phyloP scores from a whole-genome alignment of 179 eudicot species.

The Beta lomatogona region DNA sequence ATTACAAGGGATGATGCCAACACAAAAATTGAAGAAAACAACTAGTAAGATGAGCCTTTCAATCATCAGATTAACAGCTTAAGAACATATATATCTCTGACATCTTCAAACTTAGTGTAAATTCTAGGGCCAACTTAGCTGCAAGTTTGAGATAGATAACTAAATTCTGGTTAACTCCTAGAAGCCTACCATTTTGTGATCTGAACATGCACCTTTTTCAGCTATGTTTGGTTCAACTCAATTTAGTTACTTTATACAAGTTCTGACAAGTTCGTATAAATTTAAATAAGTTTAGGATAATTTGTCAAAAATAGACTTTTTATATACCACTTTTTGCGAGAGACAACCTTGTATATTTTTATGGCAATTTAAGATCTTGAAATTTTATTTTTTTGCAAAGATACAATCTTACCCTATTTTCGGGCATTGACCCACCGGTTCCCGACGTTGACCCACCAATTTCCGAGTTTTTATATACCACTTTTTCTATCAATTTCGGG shows the following conservation, averaged over 20 bases:
- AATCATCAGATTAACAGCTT: constrained; percentile 10
- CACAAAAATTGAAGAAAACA: constrained; percentile 2
- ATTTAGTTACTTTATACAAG: not conserved
- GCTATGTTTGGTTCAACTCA: not conserved
- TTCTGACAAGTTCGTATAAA: not conserved
- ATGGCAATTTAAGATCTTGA: too few relatives aligned
- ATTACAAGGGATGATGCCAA: not conserved
- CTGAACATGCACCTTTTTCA: not conserved
- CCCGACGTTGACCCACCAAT: too few relatives aligned
- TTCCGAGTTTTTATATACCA: too few relatives aligned
- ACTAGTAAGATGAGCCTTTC: not conserved
- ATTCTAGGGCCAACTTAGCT: not conserved
- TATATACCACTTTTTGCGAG: too few relatives aligned
- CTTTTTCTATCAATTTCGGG: too few relatives aligned
- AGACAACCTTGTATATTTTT: too few relatives aligned
- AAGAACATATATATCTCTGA: not conserved
- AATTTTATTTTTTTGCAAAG: too few relatives aligned
- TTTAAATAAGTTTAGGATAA: too few relatives aligned
- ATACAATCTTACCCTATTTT: too few relatives aligned
- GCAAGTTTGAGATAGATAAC: not conserved
- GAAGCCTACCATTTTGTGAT: too few relatives aligned
- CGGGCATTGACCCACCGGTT: too few relatives aligned
- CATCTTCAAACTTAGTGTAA: not conserved
- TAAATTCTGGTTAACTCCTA: not conserved
- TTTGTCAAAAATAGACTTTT: too few relatives aligned